These are phyloP conservation scores for Teunomyces stri DNA, from an alignment of 805 yeast genomes.

Conservation along the genomic window DNA sequence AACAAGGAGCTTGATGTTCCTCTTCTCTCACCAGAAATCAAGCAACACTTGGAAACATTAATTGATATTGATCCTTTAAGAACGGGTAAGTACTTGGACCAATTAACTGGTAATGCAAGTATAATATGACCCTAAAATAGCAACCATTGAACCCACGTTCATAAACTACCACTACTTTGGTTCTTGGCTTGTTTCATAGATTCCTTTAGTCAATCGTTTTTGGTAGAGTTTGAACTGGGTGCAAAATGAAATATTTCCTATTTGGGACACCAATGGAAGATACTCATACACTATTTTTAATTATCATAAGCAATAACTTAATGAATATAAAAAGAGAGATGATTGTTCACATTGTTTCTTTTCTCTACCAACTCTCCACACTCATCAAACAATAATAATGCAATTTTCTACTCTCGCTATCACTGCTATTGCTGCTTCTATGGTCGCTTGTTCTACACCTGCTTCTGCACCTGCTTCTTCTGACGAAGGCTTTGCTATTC, in stretches of 20 bases:
- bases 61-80: conserved; percentile 64
- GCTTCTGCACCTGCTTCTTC: not conserved
- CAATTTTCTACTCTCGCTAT: conserved; percentile 11
- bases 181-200: not conserved
- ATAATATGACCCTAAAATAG: not conserved
- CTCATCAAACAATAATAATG: conserved; percentile 6
- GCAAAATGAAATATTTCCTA: conserved; percentile 1
- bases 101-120: conserved; percentile 15
- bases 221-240: not conserved
- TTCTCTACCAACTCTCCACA: not conserved
- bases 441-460: conserved; percentile 8
- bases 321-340: not conserved
- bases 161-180: no score
- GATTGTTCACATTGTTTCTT: not conserved
- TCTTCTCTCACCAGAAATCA: conserved; percentile 21
- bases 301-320: not conserved
- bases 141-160: no score
- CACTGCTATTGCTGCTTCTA: conserved; percentile 7
- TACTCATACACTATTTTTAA: not conserved
- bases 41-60: conserved; percentile 40
- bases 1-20: conserved; percentile 8
- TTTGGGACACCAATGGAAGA: conserved; percentile 2
- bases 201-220: not conserved
- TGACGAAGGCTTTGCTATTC: conserved; percentile 5
- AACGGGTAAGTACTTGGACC: conserved; percentile 54